Evolutionary conservation across 148 eudicot species (phyloP), one percentile per base, ranked within the genome.

Genomic region (Fallopia convolvulus): DNA sequence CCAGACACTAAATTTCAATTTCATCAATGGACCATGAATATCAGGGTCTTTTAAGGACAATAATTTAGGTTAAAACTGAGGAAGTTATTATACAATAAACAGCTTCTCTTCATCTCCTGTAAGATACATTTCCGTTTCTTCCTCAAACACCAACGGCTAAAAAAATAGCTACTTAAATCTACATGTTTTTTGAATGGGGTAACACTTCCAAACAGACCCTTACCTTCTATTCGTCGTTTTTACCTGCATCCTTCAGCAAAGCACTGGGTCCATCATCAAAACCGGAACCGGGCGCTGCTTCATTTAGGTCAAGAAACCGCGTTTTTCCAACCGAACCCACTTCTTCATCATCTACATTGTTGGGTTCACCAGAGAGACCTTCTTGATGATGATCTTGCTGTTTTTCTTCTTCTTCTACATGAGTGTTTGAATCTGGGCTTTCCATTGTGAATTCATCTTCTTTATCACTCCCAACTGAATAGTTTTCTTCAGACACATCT

Each of bases 231-330:
- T 79, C 66, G 48, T 85, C 86, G 58, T 83, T 83, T 65, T 80
- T 81, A 80, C 84, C 90, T 48, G 86, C 89, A 76, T 86, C 93
- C 83, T 90, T 89, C 81, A 79, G 81, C 58, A 82, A 77, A 21
- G 90, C 85, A 80, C 74, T 78, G 47, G 88, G 90, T 58, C 93
- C 92, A 77, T 94, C 98, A 11, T 93, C 98, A 77, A 91, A 90
- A 80, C 91, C 92, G 55, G 90, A 76, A 77, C 93, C 94, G 0
- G 98, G 98, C 79, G 98, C 98, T 58, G 90, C 84, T 79, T 92
- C 97, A 82, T 92, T 94, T 17, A 92, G 89, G 80, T 94, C 97
- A 81, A 92, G 98, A 89, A 92, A 90, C 41, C 87, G 87, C 58
- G 90, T 82, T 76, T 79, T 81, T 48, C 77, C 82, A 30, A 72